Percentiles rank a stretch among this genome's conserved stretches.
Evolutionary conservation across 106 monocot species (phyloP).

Genomic region (Iris macrosiphon): DNA sequence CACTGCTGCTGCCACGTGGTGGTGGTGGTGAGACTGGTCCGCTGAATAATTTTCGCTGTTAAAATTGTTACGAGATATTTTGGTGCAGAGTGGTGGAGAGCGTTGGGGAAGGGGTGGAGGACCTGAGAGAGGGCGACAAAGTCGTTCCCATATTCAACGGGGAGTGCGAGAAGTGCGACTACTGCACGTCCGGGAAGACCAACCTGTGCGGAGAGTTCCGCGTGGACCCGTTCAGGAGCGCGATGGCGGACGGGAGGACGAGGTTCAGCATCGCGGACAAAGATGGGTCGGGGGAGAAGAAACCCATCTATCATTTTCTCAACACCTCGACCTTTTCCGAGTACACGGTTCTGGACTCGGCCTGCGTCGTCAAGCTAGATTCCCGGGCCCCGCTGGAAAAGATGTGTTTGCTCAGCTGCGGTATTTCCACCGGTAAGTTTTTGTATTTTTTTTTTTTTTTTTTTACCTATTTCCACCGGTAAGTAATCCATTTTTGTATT

Average conservation of each 20-base stretch:
- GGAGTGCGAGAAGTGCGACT: conserved; percentile 48
- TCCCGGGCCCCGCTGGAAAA: conserved; percentile 37
- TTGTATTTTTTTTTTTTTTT: too few relatives aligned
- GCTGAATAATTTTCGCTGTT: too few relatives aligned
- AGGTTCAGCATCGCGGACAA: conserved; percentile 30
- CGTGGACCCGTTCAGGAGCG: conserved; percentile 37
- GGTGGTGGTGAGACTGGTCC: too few relatives aligned
- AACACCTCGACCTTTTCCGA: conserved; percentile 88
- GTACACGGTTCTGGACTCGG: conserved; percentile 88
- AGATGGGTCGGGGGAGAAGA: neutral
- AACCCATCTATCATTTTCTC: conserved; percentile 77
- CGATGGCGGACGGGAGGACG: conserved; percentile 48
- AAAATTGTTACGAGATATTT: too few relatives aligned
- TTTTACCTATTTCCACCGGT: too few relatives aligned
- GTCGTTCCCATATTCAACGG: conserved; percentile 80
- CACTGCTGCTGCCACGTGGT: too few relatives aligned
- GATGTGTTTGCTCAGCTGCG: conserved; percentile 85
- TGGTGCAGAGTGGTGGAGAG: conserved; percentile 81
- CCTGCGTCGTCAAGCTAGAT: conserved; percentile 62
- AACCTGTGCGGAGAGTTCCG: conserved; percentile 44
- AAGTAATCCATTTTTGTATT: too few relatives aligned
- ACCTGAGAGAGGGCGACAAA: conserved; percentile 51
- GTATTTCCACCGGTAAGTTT: conserved; percentile 68
- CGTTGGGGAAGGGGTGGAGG: conserved; percentile 70
- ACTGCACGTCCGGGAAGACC: conserved; percentile 42